Percentiles rank a stretch among this genome's conserved stretches.
These are phyloP conservation scores for Pneumocystis canis DNA, from an alignment of 1,139 yeast species.

Conservation along the genomic window DNA sequence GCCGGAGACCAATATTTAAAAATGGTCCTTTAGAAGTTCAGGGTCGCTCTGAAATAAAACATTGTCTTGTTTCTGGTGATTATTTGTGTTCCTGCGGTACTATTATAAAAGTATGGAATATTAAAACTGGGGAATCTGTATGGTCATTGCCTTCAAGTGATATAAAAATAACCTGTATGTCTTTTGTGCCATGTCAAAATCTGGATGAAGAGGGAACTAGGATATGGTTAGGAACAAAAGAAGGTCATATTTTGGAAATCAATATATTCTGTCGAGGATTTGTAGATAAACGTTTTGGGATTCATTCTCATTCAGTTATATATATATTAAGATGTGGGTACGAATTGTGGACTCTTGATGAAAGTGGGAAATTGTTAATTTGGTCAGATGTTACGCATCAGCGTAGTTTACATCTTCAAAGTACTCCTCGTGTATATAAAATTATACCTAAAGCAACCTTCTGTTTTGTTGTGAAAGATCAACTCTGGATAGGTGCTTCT, in stretches of 20 bases:
- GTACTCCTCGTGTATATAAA: conserved; percentile 23
- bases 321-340: conserved; percentile 19
- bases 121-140: conserved; percentile 19
- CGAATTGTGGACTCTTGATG: conserved; percentile 27
- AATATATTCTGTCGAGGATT: conserved; percentile 17
- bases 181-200: conserved; percentile 14
- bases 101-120: conserved; percentile 19
- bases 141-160: conserved; percentile 21
- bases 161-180: conserved; percentile 21
- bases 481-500: conserved; percentile 27
- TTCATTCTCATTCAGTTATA: conserved; percentile 22
- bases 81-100: conserved; percentile 19
- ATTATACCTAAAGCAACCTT: conserved; percentile 23
- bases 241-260: conserved; percentile 25
- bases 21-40: conserved; percentile 21
- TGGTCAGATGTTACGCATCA: conserved; percentile 20
- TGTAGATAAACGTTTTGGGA: conserved; percentile 19
- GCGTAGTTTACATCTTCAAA: conserved; percentile 16
- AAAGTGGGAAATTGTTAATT: conserved; percentile 27
- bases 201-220: conserved; percentile 17
- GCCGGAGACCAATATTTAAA: conserved; percentile 23
- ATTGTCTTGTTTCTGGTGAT: conserved; percentile 20
- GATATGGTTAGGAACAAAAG: conserved; percentile 28
- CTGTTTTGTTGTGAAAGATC: conserved; percentile 20
- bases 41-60: conserved; percentile 20